Percentiles rank a stretch among this genome's conserved stretches.
These are phyloP conservation scores for Coleophoma crateriformis DNA, from an alignment of 2,329 filamentous ascomycete species.

Conservation along the genomic window DNA sequence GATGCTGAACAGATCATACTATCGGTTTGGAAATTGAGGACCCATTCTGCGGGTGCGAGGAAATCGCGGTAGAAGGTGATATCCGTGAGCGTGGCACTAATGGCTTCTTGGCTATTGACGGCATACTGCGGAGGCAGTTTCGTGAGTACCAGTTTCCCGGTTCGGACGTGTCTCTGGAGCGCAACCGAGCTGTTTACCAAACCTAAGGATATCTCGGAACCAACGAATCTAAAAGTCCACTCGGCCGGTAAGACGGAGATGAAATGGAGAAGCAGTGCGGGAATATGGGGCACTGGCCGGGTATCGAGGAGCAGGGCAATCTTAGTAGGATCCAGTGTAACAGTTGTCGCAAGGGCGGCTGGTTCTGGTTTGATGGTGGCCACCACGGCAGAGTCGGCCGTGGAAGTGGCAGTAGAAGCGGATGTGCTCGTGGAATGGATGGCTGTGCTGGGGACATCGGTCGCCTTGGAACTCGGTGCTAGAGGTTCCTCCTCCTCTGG, in stretches of 20 bases:
- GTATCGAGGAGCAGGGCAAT: conserved; percentile 27
- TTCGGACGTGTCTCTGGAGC: conserved; percentile 25
- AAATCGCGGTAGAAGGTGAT: conserved; percentile 18
- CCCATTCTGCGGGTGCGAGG: conserved; percentile 15
- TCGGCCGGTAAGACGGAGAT: conserved; percentile 28
- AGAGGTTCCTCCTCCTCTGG: background rate
- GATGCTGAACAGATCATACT: conserved; percentile 18
- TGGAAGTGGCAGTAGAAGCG: background rate
- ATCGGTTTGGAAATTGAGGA: conserved; percentile 20
- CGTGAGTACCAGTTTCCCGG: conserved; percentile 25
- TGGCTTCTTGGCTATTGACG: conserved; percentile 1
- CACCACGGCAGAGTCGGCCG: background rate
- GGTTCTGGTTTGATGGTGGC: background rate
- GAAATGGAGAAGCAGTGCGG: conserved; percentile 27
- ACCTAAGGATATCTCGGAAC: background rate
- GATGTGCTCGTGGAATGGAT: background rate
- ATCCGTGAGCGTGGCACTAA: conserved; percentile 7
- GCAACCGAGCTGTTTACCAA: conserved; percentile 22
- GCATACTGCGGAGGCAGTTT: conserved; percentile 19
- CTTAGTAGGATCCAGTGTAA: conserved; percentile 5
- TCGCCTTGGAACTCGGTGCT: background rate
- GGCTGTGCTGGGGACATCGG: background rate
- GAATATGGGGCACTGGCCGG: conserved; percentile 18
- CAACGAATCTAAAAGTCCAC: conserved; percentile 34
- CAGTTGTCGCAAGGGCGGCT: background rate